Evolutionary conservation across 148 eudicot genomes (phyloP).

Genomic region (Polygonum aviculare): DNA sequence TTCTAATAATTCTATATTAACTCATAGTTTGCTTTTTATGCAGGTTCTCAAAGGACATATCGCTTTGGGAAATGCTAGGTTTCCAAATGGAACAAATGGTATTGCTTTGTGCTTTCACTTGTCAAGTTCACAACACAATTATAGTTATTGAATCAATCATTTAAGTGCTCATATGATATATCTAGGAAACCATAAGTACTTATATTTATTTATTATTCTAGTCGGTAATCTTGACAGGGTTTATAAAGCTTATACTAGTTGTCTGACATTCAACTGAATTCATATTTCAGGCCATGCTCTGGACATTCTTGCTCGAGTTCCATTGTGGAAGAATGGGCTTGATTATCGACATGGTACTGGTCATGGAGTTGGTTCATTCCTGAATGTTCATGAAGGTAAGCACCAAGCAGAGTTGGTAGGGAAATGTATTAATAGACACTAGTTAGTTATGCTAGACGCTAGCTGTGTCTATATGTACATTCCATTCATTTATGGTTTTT

Average conservation of each 20-base stretch:
- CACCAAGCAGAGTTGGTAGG: conserved; percentile 20
- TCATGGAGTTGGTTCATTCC: conserved; percentile 85
- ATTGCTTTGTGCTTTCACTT: conserved; percentile 12
- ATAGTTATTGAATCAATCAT: neutral
- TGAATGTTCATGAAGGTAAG: conserved; percentile 95
- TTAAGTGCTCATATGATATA: neutral
- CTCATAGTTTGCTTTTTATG: conserved; percentile 2
- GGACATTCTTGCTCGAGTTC: conserved; percentile 88
- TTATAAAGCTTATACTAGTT: neutral
- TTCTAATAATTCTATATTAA: neutral
- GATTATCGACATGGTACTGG: conserved; percentile 99
- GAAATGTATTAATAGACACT: neutral
- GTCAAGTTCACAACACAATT: neutral
- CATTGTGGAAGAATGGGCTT: conserved; percentile 92
- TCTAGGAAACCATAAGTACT: neutral
- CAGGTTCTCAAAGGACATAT: conserved; percentile 97
- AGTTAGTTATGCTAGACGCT: neutral
- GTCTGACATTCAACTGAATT: neutral
- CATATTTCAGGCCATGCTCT: conserved; percentile 54
- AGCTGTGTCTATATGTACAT: neutral
- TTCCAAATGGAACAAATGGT: conserved; percentile 95
- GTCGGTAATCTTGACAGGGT: neutral
- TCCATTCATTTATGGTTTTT: neutral
- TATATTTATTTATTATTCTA: neutral
- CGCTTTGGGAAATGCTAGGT: conserved; percentile 72